Conservation (phyloP, 306 rosid genomes). For the Ormosia emarginata region DNA sequence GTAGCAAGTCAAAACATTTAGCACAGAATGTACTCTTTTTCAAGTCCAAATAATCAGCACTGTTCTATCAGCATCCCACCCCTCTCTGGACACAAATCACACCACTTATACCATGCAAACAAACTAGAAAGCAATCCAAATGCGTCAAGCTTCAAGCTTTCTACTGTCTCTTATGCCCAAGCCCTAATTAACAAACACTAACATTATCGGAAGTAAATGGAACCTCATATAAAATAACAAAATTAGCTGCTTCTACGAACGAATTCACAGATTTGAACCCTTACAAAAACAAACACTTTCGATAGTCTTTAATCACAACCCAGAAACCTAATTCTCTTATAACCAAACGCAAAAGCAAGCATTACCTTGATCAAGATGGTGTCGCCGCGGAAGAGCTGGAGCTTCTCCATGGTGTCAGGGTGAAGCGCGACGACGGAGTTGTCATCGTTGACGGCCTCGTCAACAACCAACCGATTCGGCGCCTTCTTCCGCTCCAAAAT, state of each 20-base stretch:
- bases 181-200: constrained; percentile 14
- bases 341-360: background rate
- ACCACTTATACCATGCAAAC: background rate
- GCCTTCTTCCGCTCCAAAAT: constrained; percentile 94
- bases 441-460: constrained; percentile 89
- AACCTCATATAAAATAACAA: background rate
- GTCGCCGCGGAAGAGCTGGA: constrained; percentile 89
- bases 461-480: constrained; percentile 82
- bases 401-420: constrained; percentile 89
- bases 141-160: background rate
- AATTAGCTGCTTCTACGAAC: background rate
- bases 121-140: background rate
- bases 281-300: background rate
- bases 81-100: background rate
- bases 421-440: constrained; percentile 93
- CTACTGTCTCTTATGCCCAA: background rate
- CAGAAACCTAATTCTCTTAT: background rate
- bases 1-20: background rate
- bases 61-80: background rate
- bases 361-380: constrained; percentile 84
- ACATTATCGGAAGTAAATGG: background rate
- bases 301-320: background rate
- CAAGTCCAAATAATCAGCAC: background rate
- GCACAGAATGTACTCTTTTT: background rate
- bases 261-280: constrained; percentile 21